These are phyloP conservation scores for Thalassiosira mediterranea DNA, from an alignment of 352 stramenopile genomes.

Conservation along the genomic window DNA sequence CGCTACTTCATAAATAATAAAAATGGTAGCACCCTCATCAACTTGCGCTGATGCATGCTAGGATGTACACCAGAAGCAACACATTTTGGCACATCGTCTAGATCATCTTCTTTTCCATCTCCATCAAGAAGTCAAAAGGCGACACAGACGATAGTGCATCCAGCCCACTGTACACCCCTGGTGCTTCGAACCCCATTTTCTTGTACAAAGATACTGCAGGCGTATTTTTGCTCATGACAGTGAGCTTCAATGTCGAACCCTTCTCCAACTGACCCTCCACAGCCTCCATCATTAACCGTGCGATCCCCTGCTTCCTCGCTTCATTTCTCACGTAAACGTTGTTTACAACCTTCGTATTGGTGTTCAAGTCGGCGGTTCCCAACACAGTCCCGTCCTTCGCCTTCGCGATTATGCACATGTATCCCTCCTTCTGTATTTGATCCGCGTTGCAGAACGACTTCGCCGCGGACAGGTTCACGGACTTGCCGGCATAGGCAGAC, in stretches of 20 bases:
- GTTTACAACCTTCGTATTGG: slow-evolving; percentile 37
- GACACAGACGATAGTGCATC: slow-evolving; percentile 33
- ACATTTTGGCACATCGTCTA: too few species aligned
- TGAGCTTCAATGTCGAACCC: slow-evolving; percentile 36
- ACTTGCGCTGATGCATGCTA: too few species aligned
- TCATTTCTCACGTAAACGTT: slow-evolving; percentile 55
- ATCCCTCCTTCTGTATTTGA: slow-evolving; percentile 47
- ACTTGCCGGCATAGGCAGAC: slow-evolving; percentile 33
- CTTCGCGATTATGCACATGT: slow-evolving; percentile 48
- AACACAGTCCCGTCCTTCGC: slow-evolving; percentile 32
- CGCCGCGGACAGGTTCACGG: slow-evolving; percentile 20
- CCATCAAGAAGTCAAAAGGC: slow-evolving; percentile 53
- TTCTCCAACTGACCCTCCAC: slow-evolving; percentile 31
- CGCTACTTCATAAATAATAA: too few species aligned
- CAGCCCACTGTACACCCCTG: slow-evolving; percentile 39
- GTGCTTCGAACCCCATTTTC: slow-evolving; percentile 47
- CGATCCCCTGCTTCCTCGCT: slow-evolving; percentile 51
- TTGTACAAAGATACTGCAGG: slow-evolving; percentile 53
- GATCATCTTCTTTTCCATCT: slow-evolving; percentile 55
- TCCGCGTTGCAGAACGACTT: slow-evolving; percentile 60
- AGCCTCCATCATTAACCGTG: slow-evolving; percentile 49
- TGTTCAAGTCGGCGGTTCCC: slow-evolving; percentile 53
- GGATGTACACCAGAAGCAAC: too few species aligned
- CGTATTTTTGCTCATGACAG: slow-evolving; percentile 52
- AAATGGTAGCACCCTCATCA: too few species aligned